Evolutionary conservation across 2,329 filamentous ascomycete genomes (phyloP), one percentile per base, ranked within the genome.

Genomic region (Beauveria bassiana): DNA sequence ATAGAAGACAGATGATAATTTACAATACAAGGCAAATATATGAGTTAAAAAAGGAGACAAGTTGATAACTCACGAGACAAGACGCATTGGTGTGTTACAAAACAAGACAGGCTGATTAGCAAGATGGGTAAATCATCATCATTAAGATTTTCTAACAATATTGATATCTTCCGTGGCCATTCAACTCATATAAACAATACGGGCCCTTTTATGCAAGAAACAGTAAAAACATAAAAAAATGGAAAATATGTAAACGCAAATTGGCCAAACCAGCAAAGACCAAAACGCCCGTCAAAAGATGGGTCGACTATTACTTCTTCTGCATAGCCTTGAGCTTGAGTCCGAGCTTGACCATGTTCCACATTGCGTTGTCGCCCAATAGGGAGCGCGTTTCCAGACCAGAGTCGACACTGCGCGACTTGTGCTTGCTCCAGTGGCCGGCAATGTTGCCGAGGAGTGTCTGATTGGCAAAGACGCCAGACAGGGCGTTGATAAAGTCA

Each of bases 391-490:
- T 61, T 9, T 64, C 60, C 5, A 65, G 62, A 5, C 53, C 20
- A 61, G 65, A 47, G 61, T 67, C 38, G 50, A 40, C 18, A 55
- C 62, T n/a, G 59, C 46, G 31, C 61, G 62, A 16, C 34, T 28
- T 40, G 16, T 55, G 52, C 52, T 61, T 52, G 16, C 73, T 72
- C 71, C 72, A 78, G 54, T 77, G 72, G 9, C 65, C 66, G 4
- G 76, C 42, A 4, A 74, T 67, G 20, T 74, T 69, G 46, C 74
- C 70, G 12, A 78, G 66, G 5, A 78, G 68, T 0, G 75, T 78
- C 5, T 69, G 67, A 53, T 78, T 78, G 3, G 75, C 74, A 9
- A 78, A 65, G 1, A 74, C 69, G 14, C 74, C 74, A 18, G 62
- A 63, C 16, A 62, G 26, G 40, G 42, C 31, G 45, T 59, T 54